phyloP scores from a whole-genome alignment of 2,329 filamentous ascomycete genomes.

The Penicillium olsonii region DNA sequence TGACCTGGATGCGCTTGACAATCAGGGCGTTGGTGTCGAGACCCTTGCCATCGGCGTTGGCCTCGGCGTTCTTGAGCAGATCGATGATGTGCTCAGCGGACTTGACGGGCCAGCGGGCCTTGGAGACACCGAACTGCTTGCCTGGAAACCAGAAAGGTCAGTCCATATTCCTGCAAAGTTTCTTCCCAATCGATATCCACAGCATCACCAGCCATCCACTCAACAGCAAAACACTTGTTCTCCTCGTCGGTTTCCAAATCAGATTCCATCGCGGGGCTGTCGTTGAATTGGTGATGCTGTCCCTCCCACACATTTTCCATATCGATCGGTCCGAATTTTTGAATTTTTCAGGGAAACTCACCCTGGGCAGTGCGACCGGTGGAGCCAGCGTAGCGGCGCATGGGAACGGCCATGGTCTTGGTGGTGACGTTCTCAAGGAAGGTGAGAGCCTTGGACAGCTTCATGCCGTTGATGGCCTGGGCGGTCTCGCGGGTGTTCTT shows the following conservation, averaged over 20 bases:
- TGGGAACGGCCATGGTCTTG: constrained; percentile 96
- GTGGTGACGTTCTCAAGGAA: constrained; percentile 98
- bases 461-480: constrained; percentile 99
- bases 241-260: background rate
- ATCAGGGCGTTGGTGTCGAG: constrained; percentile 96
- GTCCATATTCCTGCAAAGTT: constrained; percentile 12
- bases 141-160: constrained; percentile 56
- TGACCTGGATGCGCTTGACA: constrained; percentile 99
- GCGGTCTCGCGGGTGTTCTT: constrained; percentile 99
- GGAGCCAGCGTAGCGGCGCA: constrained; percentile 95
- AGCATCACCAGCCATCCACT: constrained; percentile 10
- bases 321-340: constrained; percentile 18
- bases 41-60: constrained; percentile 95
- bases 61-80: constrained; percentile 96
- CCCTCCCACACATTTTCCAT: constrained; percentile 7
- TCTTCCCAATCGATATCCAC: constrained; percentile 7
- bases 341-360: constrained; percentile 57
- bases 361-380: constrained; percentile 97
- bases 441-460: constrained; percentile 87
- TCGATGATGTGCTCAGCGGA: constrained; percentile 96
- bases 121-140: constrained; percentile 98
- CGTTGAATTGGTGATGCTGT: constrained; percentile 10
- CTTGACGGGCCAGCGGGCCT: constrained; percentile 99
- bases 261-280: constrained; percentile 1
- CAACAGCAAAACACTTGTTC: background rate